Percentiles rank a stretch among this genome's conserved stretches.
Evolutionary conservation across 768 basidiomycete species (phyloP).

Genomic region (Candolleomyces eurysporus): DNA sequence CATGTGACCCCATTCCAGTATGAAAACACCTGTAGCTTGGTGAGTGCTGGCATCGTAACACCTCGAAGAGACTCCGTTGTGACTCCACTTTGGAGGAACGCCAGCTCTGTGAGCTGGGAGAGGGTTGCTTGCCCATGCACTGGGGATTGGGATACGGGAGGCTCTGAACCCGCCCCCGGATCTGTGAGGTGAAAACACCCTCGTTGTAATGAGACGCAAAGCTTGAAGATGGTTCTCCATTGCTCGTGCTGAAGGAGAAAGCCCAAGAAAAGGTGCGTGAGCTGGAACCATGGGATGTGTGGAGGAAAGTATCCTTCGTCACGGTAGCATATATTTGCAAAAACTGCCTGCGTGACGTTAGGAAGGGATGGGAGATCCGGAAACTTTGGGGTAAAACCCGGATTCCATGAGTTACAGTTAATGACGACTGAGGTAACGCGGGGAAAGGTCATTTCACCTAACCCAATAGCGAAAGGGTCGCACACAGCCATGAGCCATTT

Average conservation of each 20-base stretch:
- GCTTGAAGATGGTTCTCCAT: neutral
- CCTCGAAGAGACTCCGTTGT: neutral
- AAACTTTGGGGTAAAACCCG: neutral
- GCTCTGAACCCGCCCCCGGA: neutral
- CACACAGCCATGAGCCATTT: neutral
- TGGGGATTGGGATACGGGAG: neutral
- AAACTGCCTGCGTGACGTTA: neutral
- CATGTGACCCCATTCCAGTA: neutral
- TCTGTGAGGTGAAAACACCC: neutral
- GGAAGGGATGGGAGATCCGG: neutral
- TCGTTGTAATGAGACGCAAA: neutral
- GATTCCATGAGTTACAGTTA: neutral
- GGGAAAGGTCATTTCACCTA: neutral
- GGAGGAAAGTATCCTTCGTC: neutral
- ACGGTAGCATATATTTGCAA: neutral
- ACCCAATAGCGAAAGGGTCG: neutral
- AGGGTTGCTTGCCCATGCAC: neutral
- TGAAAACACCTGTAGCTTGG: neutral
- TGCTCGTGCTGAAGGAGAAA: neutral
- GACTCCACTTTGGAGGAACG: neutral
- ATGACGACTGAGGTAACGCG: neutral
- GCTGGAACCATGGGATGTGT: conserved; percentile 1
- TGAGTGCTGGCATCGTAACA: neutral
- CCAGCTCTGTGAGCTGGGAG: neutral
- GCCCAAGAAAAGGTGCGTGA: neutral